A percentile compares a stretch with the other conserved stretches of the same genome.
These are phyloP conservation scores for Tremella fuciformis DNA, from an alignment of 768 basidiomycete species.

Conservation along the genomic window DNA sequence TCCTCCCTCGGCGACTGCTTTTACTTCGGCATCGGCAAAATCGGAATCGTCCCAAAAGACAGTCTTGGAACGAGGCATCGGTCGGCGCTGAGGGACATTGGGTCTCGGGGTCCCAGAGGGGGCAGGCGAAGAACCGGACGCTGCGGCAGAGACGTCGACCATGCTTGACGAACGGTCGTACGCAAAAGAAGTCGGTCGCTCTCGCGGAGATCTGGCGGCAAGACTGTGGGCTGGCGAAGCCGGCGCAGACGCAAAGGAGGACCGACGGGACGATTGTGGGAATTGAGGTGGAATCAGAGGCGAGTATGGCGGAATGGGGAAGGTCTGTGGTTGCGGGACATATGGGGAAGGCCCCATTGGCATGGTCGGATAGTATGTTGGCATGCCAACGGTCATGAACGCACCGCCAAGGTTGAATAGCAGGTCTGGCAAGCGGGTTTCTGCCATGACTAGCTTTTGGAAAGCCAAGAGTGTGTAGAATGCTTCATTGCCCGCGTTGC, in stretches of 20 bases:
- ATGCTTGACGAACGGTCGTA: conserved; percentile 1
- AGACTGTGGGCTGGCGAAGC: conserved; percentile 13
- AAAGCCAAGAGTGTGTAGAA: conserved; percentile 50
- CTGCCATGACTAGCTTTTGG: conserved; percentile 49
- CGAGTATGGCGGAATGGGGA: neutral
- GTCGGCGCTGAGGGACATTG: neutral
- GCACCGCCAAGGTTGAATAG: conserved; percentile 19
- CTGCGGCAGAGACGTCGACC: neutral
- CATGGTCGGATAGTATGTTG: neutral
- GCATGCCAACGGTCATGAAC: neutral
- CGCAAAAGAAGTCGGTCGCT: conserved; percentile 25
- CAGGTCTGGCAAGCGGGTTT: conserved; percentile 36
- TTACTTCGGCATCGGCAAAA: conserved; percentile 22
- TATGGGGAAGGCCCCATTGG: conserved; percentile 5
- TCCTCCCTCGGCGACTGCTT: neutral
- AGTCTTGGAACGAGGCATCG: conserved; percentile 40
- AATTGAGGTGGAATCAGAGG: neutral
- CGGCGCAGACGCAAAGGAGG: conserved; percentile 1
- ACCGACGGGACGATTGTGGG: conserved; percentile 1
- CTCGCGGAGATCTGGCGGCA: conserved; percentile 8
- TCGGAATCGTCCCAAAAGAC: conserved; percentile 51
- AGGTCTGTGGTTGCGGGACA: neutral
- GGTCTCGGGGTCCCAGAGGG: neutral
- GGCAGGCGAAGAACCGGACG: neutral
- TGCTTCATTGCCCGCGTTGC: conserved; percentile 50